Conservation (phyloP, 176 grass and related monocot species). For the Pontederia crassipes region DNA sequence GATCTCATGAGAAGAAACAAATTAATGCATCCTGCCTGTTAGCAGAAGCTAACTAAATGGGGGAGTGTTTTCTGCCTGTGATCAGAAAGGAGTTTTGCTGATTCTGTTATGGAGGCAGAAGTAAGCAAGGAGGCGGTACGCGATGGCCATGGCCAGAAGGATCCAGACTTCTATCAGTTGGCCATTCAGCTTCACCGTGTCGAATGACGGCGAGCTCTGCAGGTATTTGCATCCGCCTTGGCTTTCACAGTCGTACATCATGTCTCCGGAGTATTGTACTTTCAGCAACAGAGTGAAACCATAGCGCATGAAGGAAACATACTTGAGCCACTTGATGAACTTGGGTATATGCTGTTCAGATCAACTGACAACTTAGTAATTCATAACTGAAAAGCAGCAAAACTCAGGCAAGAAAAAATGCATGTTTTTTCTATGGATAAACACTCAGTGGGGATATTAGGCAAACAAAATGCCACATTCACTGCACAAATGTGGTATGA, state of each 20-base stretch:
- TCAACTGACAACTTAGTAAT: not conserved
- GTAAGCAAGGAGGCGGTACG: constrained; percentile 66
- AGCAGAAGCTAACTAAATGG: too few species aligned
- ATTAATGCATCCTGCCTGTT: too few species aligned
- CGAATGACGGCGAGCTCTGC: constrained; percentile 75
- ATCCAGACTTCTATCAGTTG: constrained; percentile 55
- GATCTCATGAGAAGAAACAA: too few species aligned
- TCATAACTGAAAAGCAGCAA: too few species aligned
- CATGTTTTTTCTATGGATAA: too few species aligned
- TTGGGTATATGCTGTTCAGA: constrained; percentile 55
- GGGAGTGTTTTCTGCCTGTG: too few species aligned
- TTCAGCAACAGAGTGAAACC: constrained; percentile 80
- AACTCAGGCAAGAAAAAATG: too few species aligned
- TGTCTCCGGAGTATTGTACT: constrained; percentile 70
- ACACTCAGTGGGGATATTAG: too few species aligned
- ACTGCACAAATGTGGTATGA: too few species aligned
- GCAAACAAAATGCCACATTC: too few species aligned
- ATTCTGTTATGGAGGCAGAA: constrained; percentile 63
- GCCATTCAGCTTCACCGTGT: constrained; percentile 60
- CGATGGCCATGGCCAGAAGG: constrained; percentile 68
- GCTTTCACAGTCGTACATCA: constrained; percentile 52
- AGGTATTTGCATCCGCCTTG: constrained; percentile 42
- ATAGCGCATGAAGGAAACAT: constrained; percentile 84
- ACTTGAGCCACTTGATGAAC: constrained; percentile 79
- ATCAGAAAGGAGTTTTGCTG: constrained; percentile 44